These are phyloP conservation scores for Carnegiea gigantea DNA, from an alignment of 179 eudicot genomes.

Conservation along the genomic window DNA sequence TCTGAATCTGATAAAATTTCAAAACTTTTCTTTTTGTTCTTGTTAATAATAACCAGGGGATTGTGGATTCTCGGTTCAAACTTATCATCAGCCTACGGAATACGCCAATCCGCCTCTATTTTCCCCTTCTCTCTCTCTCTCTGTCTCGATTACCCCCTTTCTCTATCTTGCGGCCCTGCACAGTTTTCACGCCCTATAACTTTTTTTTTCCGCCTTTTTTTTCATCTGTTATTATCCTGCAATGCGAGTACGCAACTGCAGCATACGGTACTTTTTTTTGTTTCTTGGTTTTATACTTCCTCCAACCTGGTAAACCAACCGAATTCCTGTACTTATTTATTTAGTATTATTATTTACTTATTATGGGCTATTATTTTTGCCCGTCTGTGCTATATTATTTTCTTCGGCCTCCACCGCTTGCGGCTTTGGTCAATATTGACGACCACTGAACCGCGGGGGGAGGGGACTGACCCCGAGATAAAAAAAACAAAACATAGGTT, in stretches of 20 bases:
- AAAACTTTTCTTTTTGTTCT: background rate
- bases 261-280: background rate
- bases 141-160: background rate
- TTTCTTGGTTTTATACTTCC: background rate
- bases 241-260: background rate
- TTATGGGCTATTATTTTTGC: background rate
- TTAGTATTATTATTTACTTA: background rate
- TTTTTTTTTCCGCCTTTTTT: no score
- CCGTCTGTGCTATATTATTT: background rate
- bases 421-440: conserved; percentile 1
- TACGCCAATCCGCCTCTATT: conserved; percentile 15
- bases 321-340: background rate
- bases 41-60: conserved; percentile 4
- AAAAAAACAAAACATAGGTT: no score
- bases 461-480: no score
- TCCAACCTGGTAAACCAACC: background rate
- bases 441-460: background rate
- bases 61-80: conserved; percentile 26
- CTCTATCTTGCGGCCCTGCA: conserved; percentile 24
- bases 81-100: conserved; percentile 22
- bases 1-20: conserved; percentile 18
- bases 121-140: conserved; percentile 9
- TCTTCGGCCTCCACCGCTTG: background rate
- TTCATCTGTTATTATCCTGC: background rate
- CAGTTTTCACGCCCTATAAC: conserved; percentile 27